phyloP scores from a whole-genome alignment of 202 grass and related monocot genomes.

The Digitaria exilis region DNA sequence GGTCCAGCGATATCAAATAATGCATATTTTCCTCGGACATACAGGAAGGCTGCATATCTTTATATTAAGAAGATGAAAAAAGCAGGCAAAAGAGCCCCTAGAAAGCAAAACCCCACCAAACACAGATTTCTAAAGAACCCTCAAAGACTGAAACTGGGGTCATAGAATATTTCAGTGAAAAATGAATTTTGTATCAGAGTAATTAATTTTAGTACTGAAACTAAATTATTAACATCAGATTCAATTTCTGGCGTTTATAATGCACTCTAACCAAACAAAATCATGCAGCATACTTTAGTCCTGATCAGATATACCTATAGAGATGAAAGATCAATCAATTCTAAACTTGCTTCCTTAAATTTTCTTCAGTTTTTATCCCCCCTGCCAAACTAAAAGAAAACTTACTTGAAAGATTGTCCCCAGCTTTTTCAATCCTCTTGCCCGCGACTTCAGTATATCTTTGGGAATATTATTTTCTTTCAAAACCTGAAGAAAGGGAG shows the following conservation, averaged over 20 bases:
- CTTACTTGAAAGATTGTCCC: slow-evolving; percentile 94
- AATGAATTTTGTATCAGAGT: not conserved
- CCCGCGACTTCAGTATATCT: slow-evolving; percentile 68
- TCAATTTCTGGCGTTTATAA: not conserved
- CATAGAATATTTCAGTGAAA: not conserved
- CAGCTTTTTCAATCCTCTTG: slow-evolving; percentile 81
- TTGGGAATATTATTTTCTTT: slow-evolving; percentile 68
- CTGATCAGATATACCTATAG: not conserved
- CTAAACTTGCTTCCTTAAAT: not conserved
- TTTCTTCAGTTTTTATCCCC: too few relatives aligned
- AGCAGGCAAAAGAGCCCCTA: too few relatives aligned
- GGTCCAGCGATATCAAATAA: not conserved
- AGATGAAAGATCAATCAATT: slow-evolving; percentile 5
- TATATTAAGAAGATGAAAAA: too few relatives aligned
- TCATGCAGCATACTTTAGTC: not conserved
- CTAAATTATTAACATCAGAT: not conserved
- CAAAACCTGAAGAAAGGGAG: slow-evolving; percentile 63
- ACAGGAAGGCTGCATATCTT: too few relatives aligned
- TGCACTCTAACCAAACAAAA: slow-evolving; percentile 5
- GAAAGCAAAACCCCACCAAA: too few relatives aligned
- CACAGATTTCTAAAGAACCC: not conserved
- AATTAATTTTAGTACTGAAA: not conserved
- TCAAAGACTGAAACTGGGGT: not conserved
- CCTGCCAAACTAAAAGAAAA: slow-evolving; percentile 4
- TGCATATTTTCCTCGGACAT: too few relatives aligned